Evolutionary conservation across 1,139 yeast species (phyloP), one percentile per base, ranked within the genome.

Genomic region (Sugiyamaella grinbergsii): DNA sequence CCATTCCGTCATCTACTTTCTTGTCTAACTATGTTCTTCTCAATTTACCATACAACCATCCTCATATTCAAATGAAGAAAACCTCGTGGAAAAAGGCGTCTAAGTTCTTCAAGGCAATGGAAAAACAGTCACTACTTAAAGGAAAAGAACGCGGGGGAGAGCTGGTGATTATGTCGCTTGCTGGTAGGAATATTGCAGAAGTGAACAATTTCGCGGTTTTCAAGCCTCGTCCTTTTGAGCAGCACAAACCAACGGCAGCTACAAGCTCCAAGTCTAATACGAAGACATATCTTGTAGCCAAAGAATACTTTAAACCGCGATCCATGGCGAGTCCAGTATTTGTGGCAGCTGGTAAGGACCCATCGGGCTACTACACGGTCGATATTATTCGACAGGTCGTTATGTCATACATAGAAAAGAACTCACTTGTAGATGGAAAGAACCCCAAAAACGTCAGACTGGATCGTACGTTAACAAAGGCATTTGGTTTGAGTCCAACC

Each of bases 81-180:
- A 83, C 96, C 0, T 80, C 91, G 2, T 91, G 95, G 95, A 90
- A 86, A 66, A 93, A 93, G 64, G 81, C 94, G 1, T 78, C 91
- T 18, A 91, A 90, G 67, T 89, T 83, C 62, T 71, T 91, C 51
- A 91, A 89, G 63, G 82, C 85, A 4, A 88, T 90, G 83, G 95
- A 86, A 57, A 91, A 89, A 63, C 75, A 77, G 46, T 80, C 81
- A 1, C 79, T 83, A 52, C 58, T 88, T 23, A 79, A 78, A 49
- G 69, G 83, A 13, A 87, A 88, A 59, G 95, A 93, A 8, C 85
- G 88, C 60, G 85, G 77, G 19, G 94, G 91, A 55, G 95, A 86
- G 62, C 71, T 88, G 26, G 76, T 79, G 0, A 71, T 90, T 11
- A 73, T 76, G 6, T 71, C 78, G 2, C 61, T 78, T 2, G 74